phyloP scores from a whole-genome alignment of 768 basidiomycete genomes.

The Leccinum longicurvipes region DNA sequence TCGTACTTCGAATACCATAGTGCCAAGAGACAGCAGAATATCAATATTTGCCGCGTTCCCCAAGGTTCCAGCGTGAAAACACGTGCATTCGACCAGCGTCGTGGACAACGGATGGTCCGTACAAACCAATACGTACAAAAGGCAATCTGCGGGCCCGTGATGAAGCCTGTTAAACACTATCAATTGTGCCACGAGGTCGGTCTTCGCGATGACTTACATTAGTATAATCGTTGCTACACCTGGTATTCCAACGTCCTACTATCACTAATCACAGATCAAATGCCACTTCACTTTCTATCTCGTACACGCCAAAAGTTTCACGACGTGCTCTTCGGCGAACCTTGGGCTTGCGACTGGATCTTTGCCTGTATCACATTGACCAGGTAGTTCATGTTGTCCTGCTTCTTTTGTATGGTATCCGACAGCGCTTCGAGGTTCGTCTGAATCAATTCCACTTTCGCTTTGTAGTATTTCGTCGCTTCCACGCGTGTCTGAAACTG shows the following conservation, averaged over 20 bases:
- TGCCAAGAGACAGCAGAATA: background rate
- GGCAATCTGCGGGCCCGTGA: background rate
- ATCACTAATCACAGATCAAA: background rate
- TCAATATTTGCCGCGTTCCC: background rate
- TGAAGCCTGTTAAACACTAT: background rate
- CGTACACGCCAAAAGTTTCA: constrained; percentile 5
- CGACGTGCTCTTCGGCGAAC: constrained; percentile 19
- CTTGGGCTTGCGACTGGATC: constrained; percentile 31
- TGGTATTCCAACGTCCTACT: background rate
- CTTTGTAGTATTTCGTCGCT: constrained; percentile 75
- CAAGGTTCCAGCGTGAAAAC: background rate
- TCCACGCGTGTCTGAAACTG: constrained; percentile 68
- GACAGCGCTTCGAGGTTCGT: constrained; percentile 84
- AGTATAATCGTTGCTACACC: background rate
- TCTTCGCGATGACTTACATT: background rate
- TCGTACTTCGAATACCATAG: background rate
- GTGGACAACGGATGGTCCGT: background rate
- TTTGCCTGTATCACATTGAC: constrained; percentile 70
- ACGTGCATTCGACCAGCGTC: background rate
- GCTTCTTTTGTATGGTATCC: constrained; percentile 86
- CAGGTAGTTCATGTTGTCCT: constrained; percentile 81
- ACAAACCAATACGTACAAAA: background rate
- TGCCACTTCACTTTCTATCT: background rate
- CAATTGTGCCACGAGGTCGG: background rate
- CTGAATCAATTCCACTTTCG: constrained; percentile 79